A percentile compares a stretch with the other conserved stretches of the same genome.
phyloP scores from a whole-genome alignment of 2,329 filamentous ascomycete genomes.

The Domatiomyces catenatus region DNA sequence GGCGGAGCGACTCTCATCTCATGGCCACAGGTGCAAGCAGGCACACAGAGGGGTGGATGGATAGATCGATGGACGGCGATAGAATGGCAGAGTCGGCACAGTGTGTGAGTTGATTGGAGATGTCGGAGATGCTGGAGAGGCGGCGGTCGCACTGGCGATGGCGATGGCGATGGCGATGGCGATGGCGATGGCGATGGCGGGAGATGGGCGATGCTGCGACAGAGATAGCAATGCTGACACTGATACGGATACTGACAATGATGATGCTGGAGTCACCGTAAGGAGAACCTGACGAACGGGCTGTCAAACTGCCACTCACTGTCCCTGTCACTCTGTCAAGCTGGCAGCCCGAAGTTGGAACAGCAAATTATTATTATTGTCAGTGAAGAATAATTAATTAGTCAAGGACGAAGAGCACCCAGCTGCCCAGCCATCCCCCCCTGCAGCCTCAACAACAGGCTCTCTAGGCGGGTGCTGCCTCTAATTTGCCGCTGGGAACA shows the following conservation, averaged over 20 bases:
- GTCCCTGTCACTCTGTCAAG: not conserved
- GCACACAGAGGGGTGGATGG: not conserved
- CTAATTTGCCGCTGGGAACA: not conserved
- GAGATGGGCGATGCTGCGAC: not conserved
- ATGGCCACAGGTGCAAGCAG: not conserved
- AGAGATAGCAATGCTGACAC: not conserved
- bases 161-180: not conserved
- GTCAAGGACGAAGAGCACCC: not conserved
- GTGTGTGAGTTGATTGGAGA: too few relatives aligned
- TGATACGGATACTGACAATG: not conserved
- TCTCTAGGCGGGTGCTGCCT: not conserved
- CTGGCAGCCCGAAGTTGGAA: not conserved
- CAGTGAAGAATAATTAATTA: too few relatives aligned
- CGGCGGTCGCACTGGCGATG: not conserved
- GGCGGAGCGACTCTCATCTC: not conserved
- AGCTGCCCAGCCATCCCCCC: not conserved
- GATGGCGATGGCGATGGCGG: too few relatives aligned
- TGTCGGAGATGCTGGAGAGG: too few relatives aligned
- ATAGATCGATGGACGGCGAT: too few relatives aligned
- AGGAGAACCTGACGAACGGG: not conserved
- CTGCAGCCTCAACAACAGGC: not conserved
- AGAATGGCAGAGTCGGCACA: too few relatives aligned
- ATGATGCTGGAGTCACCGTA: not conserved
- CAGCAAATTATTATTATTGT: not conserved
- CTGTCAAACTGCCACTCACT: not conserved